These are phyloP conservation scores for Rhizopogon vesiculosus DNA, from an alignment of 768 basidiomycete genomes.

Conservation along the genomic window DNA sequence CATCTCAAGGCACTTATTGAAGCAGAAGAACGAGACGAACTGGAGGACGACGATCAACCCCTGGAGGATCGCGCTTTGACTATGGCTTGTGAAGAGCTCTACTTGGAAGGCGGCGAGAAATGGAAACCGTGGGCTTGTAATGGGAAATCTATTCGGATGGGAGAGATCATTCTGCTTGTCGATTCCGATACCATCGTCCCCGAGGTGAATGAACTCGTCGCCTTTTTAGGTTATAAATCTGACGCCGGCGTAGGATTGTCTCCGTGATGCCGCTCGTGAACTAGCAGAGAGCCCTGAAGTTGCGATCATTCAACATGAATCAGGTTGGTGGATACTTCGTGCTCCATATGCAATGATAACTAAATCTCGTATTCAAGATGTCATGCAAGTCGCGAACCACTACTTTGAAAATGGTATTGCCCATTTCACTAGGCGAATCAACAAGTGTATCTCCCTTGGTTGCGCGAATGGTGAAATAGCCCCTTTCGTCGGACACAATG, in stretches of 20 bases:
- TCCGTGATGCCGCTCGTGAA: conserved; percentile 81
- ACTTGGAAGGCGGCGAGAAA: conserved; percentile 46
- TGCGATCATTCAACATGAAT: conserved; percentile 85
- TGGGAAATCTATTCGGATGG: conserved; percentile 68
- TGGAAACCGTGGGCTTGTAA: conserved; percentile 79
- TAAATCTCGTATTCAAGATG: conserved; percentile 36
- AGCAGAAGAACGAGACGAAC: conserved; percentile 37
- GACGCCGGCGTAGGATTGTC: conserved; percentile 53
- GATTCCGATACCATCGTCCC: conserved; percentile 80
- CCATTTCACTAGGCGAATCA: conserved; percentile 79
- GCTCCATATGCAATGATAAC: not conserved
- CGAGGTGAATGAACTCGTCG: conserved; percentile 37
- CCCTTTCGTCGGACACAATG: conserved; percentile 78
- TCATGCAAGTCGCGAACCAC: conserved; percentile 81
- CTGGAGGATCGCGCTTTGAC: conserved; percentile 73
- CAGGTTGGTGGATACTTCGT: conserved; percentile 37
- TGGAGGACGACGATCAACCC: conserved; percentile 31
- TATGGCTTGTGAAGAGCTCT: conserved; percentile 71
- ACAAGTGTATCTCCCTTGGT: conserved; percentile 69
- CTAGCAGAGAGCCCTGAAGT: conserved; percentile 74
- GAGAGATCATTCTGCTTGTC: conserved; percentile 75
- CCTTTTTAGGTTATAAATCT: not conserved
- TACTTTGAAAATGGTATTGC: conserved; percentile 87
- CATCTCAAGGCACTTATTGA: conserved; percentile 35
- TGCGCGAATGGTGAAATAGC: conserved; percentile 66